Base-by-base conservation (phyloP, 441 rosid genomes). In the Pelargonium fulgidum region DNA sequence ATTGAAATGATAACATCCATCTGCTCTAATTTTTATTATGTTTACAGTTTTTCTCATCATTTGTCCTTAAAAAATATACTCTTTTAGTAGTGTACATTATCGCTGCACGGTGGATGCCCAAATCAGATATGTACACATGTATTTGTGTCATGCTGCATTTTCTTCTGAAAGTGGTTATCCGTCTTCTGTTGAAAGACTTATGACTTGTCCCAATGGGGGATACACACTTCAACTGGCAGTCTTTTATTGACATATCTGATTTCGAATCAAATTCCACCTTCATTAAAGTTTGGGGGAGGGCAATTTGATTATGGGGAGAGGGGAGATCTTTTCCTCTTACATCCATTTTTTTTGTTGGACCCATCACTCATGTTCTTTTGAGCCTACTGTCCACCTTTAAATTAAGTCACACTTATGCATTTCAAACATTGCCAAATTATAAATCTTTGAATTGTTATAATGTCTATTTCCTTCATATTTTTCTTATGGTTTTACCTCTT, bases 61-160 rank as follows among this genome's bases (percentile, higher is more conserved):
- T 33, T 33, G 4, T 33, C 39, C 7, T 33, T 33, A 33, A 33
- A 33, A 33, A 33, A 33, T 1, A 33, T 45, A 20, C 47, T 4
- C 16, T 19, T 1, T 14, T 63, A 58, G 99, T 96, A 4, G 3
- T 39, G 42, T 7, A 39, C 10, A 39, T 7, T 39, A 39, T 39
- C 0, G 42, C 10, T 39, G 42, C 42, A 39, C 7, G 42, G 42
- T 39, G 6, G 1, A 39, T 39, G 42, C 7, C 42, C 42, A 4
- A 4, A 4, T 5, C 0, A 1, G 6, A 6, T 6, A 14, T 52
- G 8, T 19, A 19, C 7, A 9, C 10, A 33, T 33, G 11, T 58
- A 58, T 58, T 58, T 58, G 62, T 11, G 12, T 58, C 26, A 58
- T 58, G 11, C 13, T 19, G 62, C 29, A 0, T 58, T 9, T 24